Base-by-base conservation (phyloP, 495 filamentous ascomycete genomes). In the Chaetomium fimeti region DNA sequence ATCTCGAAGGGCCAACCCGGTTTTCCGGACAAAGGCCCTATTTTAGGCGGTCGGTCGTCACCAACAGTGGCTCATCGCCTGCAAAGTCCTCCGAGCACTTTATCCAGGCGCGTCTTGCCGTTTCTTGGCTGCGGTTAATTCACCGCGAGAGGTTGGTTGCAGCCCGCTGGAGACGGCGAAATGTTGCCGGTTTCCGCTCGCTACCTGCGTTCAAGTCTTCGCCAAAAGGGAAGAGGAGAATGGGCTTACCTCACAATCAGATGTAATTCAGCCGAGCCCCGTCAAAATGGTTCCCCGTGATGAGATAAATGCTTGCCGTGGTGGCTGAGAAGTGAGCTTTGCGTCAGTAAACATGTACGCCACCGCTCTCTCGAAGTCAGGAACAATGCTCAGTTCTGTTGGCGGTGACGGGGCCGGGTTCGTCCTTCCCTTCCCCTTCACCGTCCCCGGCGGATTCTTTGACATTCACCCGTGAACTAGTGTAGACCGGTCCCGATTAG, bases 101-200 rank as follows among this genome's bases (percentile, higher is more conserved):
- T 38, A 56, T 56, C 53, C 53, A 56, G 53, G 29, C 27, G 53
- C 53, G 15, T 12, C 29, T 20, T 22, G n/a, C 53, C 53, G 53
- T 18, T n/a, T 38, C 53, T 56, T 56, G 53, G 53, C 53, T 56
- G 53, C 53, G 27, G 53, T 20, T 56, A 22, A 40, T 56, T 40
- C 29, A 56, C 2, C 16, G 15, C 25, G 32, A 36, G 32, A 36
- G 32, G 32, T 11, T 36, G 32, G 32, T 36, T 36, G 32, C 32
- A 36, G 32, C 32, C 32, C 32, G 48, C 16, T 51, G 9, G 51
- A 32, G 27, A 16, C 51, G 51, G 51, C 51, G 22, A 51, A 13
- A 27, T 51, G 22, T 3, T 27, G 24, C 48, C 48, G 48, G 48
- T 25, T 51, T 51, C 48, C 48, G 48, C 22, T 20, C n/a, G n/a